A percentile compares a stretch with the other conserved stretches of the same genome.
Evolutionary conservation across 2,329 filamentous ascomycete genomes (phyloP).

Genomic region (Aureobasidium uvarum): DNA sequence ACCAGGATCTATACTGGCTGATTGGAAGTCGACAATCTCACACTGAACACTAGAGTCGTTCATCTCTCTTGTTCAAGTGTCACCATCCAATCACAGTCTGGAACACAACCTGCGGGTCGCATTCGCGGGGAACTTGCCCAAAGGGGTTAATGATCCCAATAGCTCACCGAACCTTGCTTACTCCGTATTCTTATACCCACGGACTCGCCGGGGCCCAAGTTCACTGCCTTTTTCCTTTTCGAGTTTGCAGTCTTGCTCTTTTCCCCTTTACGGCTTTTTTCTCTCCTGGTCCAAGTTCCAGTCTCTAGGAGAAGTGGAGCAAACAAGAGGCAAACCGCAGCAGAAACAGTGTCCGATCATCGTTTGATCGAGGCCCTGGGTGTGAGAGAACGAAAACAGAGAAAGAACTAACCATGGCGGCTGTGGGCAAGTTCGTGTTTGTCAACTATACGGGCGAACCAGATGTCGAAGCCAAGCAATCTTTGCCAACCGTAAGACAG

Average conservation of each 20-base stretch:
- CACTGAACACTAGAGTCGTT: neutral
- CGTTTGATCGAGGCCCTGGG: neutral
- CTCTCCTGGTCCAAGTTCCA: conserved; percentile 1
- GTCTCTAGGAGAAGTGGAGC: conserved; percentile 12
- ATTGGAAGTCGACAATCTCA: conserved; percentile 4
- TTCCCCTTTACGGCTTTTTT: conserved; percentile 22
- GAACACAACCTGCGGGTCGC: neutral
- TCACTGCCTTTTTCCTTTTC: conserved; percentile 25
- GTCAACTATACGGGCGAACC: conserved; percentile 25
- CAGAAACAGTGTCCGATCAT: conserved; percentile 16
- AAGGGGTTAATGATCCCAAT: conserved; percentile 14
- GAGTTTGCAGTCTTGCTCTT: conserved; percentile 16
- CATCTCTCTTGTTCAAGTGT: neutral
- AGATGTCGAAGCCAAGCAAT: conserved; percentile 24
- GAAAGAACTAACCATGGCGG: conserved; percentile 22
- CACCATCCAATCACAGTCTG: conserved; percentile 3
- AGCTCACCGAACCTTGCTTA: conserved; percentile 12
- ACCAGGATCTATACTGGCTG: neutral
- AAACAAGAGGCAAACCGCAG: conserved; percentile 20
- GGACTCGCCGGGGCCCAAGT: conserved; percentile 22
- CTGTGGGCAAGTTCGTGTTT: conserved; percentile 24
- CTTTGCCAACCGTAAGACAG: conserved; percentile 24
- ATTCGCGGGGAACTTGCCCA: conserved; percentile 11
- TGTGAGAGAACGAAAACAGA: conserved; percentile 11
- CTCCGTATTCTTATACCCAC: conserved; percentile 20